phyloP scores from a whole-genome alignment of 2,329 filamentous ascomycete genomes.

The Colletotrichum aenigma region DNA sequence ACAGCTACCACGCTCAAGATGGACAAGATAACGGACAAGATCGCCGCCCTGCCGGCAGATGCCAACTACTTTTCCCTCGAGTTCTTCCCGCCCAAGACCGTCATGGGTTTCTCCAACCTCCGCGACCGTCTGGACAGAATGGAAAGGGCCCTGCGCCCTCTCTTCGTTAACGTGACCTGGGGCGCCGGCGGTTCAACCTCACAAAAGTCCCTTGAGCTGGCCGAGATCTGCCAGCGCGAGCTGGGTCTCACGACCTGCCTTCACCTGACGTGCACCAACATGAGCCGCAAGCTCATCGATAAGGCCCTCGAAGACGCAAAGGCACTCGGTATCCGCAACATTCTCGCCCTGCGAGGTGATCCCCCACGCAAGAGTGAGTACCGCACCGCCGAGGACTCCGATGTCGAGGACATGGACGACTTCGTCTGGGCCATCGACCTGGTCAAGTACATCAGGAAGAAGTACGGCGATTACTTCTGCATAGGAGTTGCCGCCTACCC shows the following conservation, averaged over 20 bases:
- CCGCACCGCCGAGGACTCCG: constrained; percentile 63
- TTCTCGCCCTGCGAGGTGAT: constrained; percentile 89
- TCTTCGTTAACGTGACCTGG: constrained; percentile 98
- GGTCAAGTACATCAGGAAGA: constrained; percentile 84
- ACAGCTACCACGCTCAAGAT: constrained; percentile 42
- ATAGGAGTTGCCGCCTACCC: constrained; percentile 94
- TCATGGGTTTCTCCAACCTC: constrained; percentile 93
- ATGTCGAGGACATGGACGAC: constrained; percentile 71
- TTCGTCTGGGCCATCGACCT: constrained; percentile 91
- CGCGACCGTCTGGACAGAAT: constrained; percentile 93
- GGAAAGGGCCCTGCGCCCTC: constrained; percentile 85
- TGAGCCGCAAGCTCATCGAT: constrained; percentile 86
- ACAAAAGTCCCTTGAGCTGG: constrained; percentile 88
- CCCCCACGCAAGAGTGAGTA: constrained; percentile 91
- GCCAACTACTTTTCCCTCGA: constrained; percentile 93
- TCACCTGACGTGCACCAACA: constrained; percentile 97
- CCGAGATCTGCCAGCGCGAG: constrained; percentile 93
- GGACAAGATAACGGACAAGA: constrained; percentile 95
- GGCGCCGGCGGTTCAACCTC: constrained; percentile 93
- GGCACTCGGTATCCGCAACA: constrained; percentile 88
- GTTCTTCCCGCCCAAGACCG: constrained; percentile 98
- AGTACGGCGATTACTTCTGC: constrained; percentile 94
- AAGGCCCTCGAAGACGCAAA: constrained; percentile 91
- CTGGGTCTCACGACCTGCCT: constrained; percentile 92
- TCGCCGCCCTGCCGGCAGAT: constrained; percentile 83